Conservation (phyloP, 352 stramenopile species). For the Phytophthora tubulina region DNA sequence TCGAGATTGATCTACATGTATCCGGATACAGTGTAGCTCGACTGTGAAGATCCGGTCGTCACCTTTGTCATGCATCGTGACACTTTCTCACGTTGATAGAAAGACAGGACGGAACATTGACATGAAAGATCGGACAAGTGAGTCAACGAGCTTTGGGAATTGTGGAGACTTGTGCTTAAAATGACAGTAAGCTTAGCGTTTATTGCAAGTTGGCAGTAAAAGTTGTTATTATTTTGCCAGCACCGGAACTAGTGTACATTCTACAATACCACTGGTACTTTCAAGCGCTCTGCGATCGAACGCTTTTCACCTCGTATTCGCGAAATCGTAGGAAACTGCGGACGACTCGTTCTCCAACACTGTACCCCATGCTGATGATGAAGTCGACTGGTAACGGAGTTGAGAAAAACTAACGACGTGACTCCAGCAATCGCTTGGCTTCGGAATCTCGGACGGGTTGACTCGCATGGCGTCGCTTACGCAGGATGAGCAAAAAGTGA, state of each 20-base stretch:
- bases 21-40: too few species aligned
- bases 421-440: slow-evolving; percentile 16
- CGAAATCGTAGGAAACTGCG: slow-evolving; percentile 30
- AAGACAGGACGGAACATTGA: not conserved
- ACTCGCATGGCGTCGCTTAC: slow-evolving; percentile 32
- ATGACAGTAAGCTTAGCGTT: not conserved
- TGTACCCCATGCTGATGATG: slow-evolving; percentile 24
- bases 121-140: slow-evolving; percentile 12
- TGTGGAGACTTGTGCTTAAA: not conserved
- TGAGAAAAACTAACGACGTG: not conserved
- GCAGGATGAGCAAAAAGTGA: slow-evolving; percentile 49
- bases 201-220: not conserved
- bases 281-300: slow-evolving; percentile 23
- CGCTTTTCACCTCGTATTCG: slow-evolving; percentile 30
- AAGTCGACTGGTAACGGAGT: slow-evolving; percentile 6
- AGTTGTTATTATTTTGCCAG: not conserved
- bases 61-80: too few species aligned
- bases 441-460: slow-evolving; percentile 28
- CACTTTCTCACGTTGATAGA: not conserved
- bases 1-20: not conserved
- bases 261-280: not conserved
- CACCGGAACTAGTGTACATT: slow-evolving; percentile 2
- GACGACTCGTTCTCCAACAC: slow-evolving; percentile 28
- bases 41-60: too few species aligned
- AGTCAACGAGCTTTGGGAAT: slow-evolving; percentile 3